These are phyloP conservation scores for Adansonia grandidieri DNA, from an alignment of 441 rosid species.

Conservation along the genomic window DNA sequence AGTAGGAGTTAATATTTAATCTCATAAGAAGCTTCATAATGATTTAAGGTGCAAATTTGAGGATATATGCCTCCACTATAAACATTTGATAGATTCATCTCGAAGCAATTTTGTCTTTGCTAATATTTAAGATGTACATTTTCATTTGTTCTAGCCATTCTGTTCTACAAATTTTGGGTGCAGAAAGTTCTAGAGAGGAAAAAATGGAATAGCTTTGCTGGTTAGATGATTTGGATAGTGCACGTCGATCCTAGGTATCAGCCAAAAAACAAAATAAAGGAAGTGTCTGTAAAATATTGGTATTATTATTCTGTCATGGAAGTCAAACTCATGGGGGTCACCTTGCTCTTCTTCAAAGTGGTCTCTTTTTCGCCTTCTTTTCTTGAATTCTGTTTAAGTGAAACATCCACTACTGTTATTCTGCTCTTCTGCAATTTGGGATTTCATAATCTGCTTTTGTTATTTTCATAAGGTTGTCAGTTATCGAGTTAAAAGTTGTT, in stretches of 20 bases:
- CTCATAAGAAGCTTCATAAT: slow-evolving; percentile 13
- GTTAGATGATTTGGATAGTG: slow-evolving; percentile 11
- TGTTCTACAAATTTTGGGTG: neutral
- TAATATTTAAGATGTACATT: neutral
- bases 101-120: neutral
- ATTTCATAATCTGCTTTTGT: slow-evolving; percentile 11
- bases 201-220: slow-evolving; percentile 17
- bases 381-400: slow-evolving; percentile 5
- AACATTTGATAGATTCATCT: slow-evolving; percentile 11
- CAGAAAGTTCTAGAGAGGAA: neutral
- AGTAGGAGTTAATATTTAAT: neutral
- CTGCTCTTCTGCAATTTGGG: slow-evolving; percentile 4
- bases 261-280: neutral
- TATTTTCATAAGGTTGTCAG: neutral
- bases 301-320: neutral
- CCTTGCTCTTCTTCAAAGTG: slow-evolving; percentile 18
- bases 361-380: neutral
- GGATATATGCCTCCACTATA: neutral
- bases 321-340: slow-evolving; percentile 11
- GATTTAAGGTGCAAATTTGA: slow-evolving; percentile 10
- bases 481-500: neutral
- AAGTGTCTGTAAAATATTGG: neutral
- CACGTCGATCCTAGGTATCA: neutral
- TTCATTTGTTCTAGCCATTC: neutral
- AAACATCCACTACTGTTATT: neutral